Conservation (phyloP, 352 stramenopile species). For the Pythium brachiatum region DNA sequence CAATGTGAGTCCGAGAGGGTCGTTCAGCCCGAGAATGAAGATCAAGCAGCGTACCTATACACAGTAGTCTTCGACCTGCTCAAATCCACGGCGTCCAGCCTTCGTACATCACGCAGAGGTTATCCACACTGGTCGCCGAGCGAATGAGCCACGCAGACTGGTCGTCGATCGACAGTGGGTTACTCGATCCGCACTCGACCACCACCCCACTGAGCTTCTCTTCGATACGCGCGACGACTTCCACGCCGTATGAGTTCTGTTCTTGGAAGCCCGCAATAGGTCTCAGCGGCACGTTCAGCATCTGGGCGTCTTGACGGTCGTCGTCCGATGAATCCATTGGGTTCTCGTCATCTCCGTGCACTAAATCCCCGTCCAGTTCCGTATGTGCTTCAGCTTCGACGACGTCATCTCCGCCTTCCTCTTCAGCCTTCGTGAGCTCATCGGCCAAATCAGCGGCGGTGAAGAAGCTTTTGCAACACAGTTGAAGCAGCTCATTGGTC, state of each 20-base stretch:
- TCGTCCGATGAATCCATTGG: conserved; percentile 2
- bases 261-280: conserved; percentile 27
- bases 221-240: conserved; percentile 72
- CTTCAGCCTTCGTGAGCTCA: conserved; percentile 37
- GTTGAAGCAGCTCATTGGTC: conserved; percentile 37
- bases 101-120: conserved; percentile 89
- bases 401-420: conserved; percentile 2
- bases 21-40: too few relatives aligned
- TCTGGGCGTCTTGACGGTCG: neutral
- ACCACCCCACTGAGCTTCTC: conserved; percentile 66
- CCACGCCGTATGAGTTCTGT: conserved; percentile 49
- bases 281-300: conserved; percentile 1
- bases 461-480: conserved; percentile 62
- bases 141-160: conserved; percentile 81
- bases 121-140: conserved; percentile 75
- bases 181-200: conserved; percentile 26
- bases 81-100: conserved; percentile 89
- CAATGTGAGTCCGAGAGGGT: too few relatives aligned
- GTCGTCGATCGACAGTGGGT: conserved; percentile 62
- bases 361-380: neutral
- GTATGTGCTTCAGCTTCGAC: neutral
- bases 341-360: neutral
- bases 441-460: conserved; percentile 64
- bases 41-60: neutral
- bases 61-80: neutral